Percentiles rank a stretch among this genome's conserved stretches.
Conservation (phyloP, 2,329 filamentous ascomycete species). For the Pseudogymnoascus destructans region DNA sequence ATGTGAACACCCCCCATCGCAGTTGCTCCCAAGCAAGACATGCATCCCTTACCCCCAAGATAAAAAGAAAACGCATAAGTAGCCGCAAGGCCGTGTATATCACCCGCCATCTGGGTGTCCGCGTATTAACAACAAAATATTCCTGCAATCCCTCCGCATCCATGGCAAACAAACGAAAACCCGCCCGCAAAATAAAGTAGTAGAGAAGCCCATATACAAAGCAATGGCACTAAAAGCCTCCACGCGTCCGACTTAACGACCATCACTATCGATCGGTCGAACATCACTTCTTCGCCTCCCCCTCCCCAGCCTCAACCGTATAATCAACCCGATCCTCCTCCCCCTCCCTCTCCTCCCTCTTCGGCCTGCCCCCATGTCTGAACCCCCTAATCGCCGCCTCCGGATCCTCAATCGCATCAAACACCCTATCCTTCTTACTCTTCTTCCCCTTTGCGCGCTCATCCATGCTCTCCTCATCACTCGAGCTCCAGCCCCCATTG, state of each 20-base stretch:
- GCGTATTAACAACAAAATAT: slow-evolving; percentile 2
- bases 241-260: neutral
- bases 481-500: slow-evolving; percentile 24
- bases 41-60: neutral
- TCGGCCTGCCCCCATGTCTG: neutral
- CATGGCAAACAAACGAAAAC: neutral
- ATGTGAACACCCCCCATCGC: neutral
- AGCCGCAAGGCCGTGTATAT: neutral
- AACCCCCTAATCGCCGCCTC: slow-evolving; percentile 12
- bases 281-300: neutral
- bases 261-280: neutral
- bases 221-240: neutral
- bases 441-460: slow-evolving; percentile 21
- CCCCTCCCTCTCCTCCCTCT: slow-evolving; percentile 5
- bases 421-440: slow-evolving; percentile 40
- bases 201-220: neutral
- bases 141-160: neutral
- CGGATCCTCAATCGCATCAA: slow-evolving; percentile 40
- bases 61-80: neutral
- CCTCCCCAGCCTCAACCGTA: slow-evolving; percentile 1
- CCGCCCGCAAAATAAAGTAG: neutral
- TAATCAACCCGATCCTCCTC: neutral
- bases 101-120: neutral
- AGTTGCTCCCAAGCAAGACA: neutral
- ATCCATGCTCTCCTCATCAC: slow-evolving; percentile 27